phyloP scores from a whole-genome alignment of 768 basidiomycete species.

The Chalciporus chontae region DNA sequence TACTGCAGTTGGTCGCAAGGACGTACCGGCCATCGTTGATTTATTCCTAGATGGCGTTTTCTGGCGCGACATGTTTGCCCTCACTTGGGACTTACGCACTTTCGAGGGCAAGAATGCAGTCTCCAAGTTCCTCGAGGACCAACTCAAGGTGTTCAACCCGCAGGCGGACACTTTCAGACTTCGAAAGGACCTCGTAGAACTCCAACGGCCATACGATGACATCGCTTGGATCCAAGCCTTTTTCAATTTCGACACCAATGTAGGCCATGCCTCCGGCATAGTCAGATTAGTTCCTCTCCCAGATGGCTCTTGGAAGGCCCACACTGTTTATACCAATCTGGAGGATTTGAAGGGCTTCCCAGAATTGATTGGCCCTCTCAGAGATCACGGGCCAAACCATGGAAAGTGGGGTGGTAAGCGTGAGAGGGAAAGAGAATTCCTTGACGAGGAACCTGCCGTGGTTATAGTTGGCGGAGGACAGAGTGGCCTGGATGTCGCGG shows the following conservation, averaged over 20 bases:
- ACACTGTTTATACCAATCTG: conserved; percentile 47
- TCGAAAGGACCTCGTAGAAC: conserved; percentile 11
- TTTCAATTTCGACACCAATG: conserved; percentile 43
- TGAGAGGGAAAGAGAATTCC: conserved; percentile 24
- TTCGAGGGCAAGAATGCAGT: conserved; percentile 45
- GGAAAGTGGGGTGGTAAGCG: conserved; percentile 32
- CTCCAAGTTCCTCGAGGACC: conserved; percentile 42
- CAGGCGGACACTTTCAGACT: conserved; percentile 22
- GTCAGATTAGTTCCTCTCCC: conserved; percentile 44
- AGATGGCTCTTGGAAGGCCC: conserved; percentile 44
- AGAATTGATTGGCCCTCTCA: conserved; percentile 41
- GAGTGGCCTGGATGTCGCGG: conserved; percentile 53
- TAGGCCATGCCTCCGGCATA: conserved; percentile 40
- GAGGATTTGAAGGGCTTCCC: conserved; percentile 47
- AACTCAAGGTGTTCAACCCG: conserved; percentile 31
- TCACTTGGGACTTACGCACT: conserved; percentile 64
- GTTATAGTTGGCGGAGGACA: conserved; percentile 52
- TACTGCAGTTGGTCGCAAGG: conserved; percentile 29
- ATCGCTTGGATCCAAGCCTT: conserved; percentile 41
- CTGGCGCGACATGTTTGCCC: conserved; percentile 60
- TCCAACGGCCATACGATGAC: conserved; percentile 33
- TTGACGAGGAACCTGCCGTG: conserved; percentile 47
- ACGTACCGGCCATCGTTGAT: conserved; percentile 34
- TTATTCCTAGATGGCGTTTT: conserved; percentile 36
- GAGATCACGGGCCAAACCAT: conserved; percentile 38